Percentiles rank a stretch among this genome's conserved stretches.
These are phyloP conservation scores for Yarrowia hollandica DNA, from an alignment of 805 yeast genomes.

Conservation along the genomic window DNA sequence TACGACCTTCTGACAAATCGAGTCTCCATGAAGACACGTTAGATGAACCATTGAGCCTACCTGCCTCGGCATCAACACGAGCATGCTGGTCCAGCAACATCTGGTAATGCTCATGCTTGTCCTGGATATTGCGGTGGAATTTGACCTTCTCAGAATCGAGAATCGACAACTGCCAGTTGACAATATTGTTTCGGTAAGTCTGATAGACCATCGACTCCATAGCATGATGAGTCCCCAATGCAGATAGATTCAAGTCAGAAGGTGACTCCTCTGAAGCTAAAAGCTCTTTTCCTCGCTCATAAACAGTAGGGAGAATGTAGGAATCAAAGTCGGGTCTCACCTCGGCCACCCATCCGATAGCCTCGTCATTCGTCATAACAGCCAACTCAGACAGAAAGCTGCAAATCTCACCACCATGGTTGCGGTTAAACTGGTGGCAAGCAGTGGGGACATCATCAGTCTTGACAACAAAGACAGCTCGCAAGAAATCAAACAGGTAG, in stretches of 20 bases:
- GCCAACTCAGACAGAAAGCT: conserved; percentile 19
- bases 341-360: conserved; percentile 4
- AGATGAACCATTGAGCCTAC: conserved; percentile 31
- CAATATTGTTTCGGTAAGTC: conserved; percentile 31
- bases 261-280: background rate
- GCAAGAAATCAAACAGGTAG: conserved; percentile 12
- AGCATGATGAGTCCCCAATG: conserved; percentile 7
- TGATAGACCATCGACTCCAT: conserved; percentile 20
- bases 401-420: conserved; percentile 3
- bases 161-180: conserved; percentile 36
- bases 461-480: conserved; percentile 7
- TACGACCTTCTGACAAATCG: conserved; percentile 69
- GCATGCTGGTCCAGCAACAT: conserved; percentile 53
- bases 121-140: conserved; percentile 59
- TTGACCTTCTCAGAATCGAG: conserved; percentile 43
- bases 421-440: background rate
- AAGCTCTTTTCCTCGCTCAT: conserved; percentile 2
- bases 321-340: conserved; percentile 1
- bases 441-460: conserved; percentile 7
- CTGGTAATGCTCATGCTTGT: conserved; percentile 59
- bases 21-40: conserved; percentile 48
- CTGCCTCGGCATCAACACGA: conserved; percentile 46
- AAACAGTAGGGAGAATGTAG: background rate
- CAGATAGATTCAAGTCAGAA: background rate
- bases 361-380: conserved; percentile 23